Base-by-base conservation (phyloP, 805 yeast species). In the Cyberlindnera petersonii region DNA sequence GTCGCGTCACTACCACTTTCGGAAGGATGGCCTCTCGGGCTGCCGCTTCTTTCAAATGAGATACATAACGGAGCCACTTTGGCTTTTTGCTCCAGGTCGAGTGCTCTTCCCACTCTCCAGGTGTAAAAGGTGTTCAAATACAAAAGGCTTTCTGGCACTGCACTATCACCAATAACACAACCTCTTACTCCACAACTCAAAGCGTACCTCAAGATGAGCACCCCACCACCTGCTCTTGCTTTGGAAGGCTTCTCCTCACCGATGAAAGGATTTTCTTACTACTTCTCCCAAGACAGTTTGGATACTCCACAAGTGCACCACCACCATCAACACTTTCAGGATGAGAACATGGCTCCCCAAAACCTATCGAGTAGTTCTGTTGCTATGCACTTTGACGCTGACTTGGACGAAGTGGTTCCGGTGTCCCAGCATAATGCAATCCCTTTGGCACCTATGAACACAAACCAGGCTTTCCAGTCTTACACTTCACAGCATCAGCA, bases 221-320 rank as follows among this genome's bases (percentile, higher is more conserved):
- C 48, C 7, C 48, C 48, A 9, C 34, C 40, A 9, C 31, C 23
- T 15, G 28, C 22, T 13, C n/a, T 26, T 9, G 24, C 46, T 21
- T 39, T 21, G 31, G 23, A 21, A 13, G 36, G 38, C n/a, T 35
- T 38, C 33, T 20, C 34, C 13, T 46, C 49, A n/a, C 49, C 49
- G 13, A 42, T 46, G 46, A 46, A 42, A 32, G 49, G 49, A 11
- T 46, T 42, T 44, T 28, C 30, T 17, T 46, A 40, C 44, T 46
- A 46, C 46, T 46, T 46, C 26, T 20, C 32, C 26, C 36, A 35
- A 24, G 43, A 44, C n/a, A 23, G n/a, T 9, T 35, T 9, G 5
- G 33, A 21, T 8, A n/a, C 3, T 11, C 23, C 9, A 11, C 31
- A n/a, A 18, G 9, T 7, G 31, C 23, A 9, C 9, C 32, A 17